Base-by-base conservation (phyloP, 2,329 filamentous ascomycete species). In the Exophiala lecanii-corni region DNA sequence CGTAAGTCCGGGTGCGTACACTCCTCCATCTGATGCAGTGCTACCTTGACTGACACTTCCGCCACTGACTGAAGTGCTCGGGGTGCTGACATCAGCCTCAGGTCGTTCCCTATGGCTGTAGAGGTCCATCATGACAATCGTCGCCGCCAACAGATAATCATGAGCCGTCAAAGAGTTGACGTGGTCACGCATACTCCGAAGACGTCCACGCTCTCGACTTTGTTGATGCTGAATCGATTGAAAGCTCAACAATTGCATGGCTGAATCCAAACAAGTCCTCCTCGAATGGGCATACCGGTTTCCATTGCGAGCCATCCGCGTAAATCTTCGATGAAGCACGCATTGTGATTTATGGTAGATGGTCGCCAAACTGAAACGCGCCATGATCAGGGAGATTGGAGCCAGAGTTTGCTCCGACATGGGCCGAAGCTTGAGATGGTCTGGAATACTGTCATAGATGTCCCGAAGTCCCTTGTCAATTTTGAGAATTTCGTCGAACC, bases 301-400 rank as follows among this genome's bases (percentile, higher is more conserved):
- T 55, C 91, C 92, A 46, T 85, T 78, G 36, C 85, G 74, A 4
- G 89, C 86, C 46, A 82, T 78, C n/a, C 78, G 73, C 45, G 95
- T 75, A 62, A 92, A 96, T 51, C 89, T 89, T 38, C 89, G 78
- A 63, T 98, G 92, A 28, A 98, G 75, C 16, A 95, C 78, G 57
- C 88, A 94, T 56, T 94, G 76, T 13, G 89, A 85, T 66, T 94
- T 95, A 51, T 94, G 81, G 59, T 89, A 94, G 4, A 96, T 68
- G 37, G 92, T 82, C 49, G 92, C 86, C 21, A 96, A 70, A 43
- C 84, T 85, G 60, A 89, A 89, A 19, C 89, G 81, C 39, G 89
- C 84, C 69, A 94, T 84, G 45, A 96, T 77, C 21, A 82, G 57
- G 16, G 74, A 75, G 2, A 76, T 71, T 1, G 79, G 82, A 47